Evolutionary conservation across 179 eudicot genomes (phyloP).

Genomic region (Dionaea muscipula): DNA sequence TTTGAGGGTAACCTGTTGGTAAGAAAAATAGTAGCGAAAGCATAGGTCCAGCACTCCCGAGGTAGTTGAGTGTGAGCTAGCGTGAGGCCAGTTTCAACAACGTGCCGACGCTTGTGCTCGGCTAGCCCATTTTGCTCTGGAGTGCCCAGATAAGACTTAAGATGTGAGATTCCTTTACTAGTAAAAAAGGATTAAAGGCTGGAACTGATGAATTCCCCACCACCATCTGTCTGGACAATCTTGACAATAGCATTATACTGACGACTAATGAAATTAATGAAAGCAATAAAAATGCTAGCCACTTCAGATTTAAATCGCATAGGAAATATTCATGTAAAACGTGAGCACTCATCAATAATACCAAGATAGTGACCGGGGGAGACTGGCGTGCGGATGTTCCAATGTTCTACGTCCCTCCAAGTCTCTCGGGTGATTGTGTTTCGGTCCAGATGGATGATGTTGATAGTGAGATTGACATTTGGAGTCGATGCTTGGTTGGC

Average conservation of each 20-base stretch:
- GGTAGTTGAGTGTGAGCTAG: not conserved
- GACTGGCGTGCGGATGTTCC: too few relatives aligned
- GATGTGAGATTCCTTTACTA: not conserved
- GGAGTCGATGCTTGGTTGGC: too few relatives aligned
- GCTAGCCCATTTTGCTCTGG: not conserved
- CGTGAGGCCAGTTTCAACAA: not conserved
- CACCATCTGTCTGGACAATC: not conserved
- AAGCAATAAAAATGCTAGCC: not conserved
- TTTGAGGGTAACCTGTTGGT: too few relatives aligned
- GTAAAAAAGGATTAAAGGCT: not conserved
- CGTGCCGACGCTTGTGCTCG: too few relatives aligned
- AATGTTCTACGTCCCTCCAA: too few relatives aligned
- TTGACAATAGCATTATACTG: not conserved
- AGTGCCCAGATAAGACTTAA: not conserved
- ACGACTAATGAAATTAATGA: not conserved
- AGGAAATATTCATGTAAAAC: not conserved
- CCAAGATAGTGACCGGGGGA: too few relatives aligned
- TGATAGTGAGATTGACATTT: too few relatives aligned
- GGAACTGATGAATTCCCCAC: not conserved
- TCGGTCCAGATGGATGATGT: too few relatives aligned
- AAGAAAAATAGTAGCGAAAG: too few relatives aligned
- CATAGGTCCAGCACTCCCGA: not conserved
- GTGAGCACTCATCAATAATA: conserved; percentile 3
- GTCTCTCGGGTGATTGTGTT: too few relatives aligned
- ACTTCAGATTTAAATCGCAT: not conserved